Percentiles rank a stretch among this genome's conserved stretches.
These are phyloP conservation scores for Ophiognomonia clavigignenti-juglandacearum DNA, from an alignment of 2,329 filamentous ascomycete genomes.

Conservation along the genomic window DNA sequence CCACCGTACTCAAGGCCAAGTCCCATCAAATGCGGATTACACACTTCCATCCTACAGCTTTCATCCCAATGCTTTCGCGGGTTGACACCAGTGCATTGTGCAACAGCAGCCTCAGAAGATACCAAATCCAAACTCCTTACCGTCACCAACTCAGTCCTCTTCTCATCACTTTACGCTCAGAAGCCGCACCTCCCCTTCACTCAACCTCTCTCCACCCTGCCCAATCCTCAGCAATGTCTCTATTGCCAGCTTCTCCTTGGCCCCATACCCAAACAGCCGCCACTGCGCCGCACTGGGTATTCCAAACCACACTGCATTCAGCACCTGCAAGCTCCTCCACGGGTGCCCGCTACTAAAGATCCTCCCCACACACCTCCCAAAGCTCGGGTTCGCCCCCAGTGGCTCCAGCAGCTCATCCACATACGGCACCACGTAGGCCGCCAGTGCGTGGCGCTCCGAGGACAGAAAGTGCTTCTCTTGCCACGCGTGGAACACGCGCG, in stretches of 20 bases:
- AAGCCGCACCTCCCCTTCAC: constrained; percentile 2
- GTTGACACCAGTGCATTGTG: too few relatives aligned
- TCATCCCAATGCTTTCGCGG: too few relatives aligned
- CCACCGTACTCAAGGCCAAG: too few relatives aligned
- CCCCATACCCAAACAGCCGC: constrained; percentile 28
- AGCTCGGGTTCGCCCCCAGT: constrained; percentile 27
- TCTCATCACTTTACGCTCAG: neutral
- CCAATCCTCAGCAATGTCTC: constrained; percentile 28
- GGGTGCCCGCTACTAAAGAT: constrained; percentile 24
- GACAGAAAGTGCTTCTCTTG: constrained; percentile 24
- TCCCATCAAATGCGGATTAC: too few relatives aligned
- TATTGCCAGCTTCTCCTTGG: constrained; percentile 23
- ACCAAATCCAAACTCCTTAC: too few relatives aligned
- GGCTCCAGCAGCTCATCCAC: constrained; percentile 28
- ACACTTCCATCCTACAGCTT: too few relatives aligned
- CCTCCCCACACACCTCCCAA: constrained; percentile 22
- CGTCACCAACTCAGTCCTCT: neutral
- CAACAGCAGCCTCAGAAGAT: too few relatives aligned
- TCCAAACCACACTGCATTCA: constrained; percentile 31
- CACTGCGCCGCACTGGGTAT: constrained; percentile 31
- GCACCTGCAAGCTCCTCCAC: constrained; percentile 21
- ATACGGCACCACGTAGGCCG: constrained; percentile 25
- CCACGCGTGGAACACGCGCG: constrained; percentile 22
- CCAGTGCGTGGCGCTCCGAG: constrained; percentile 27
- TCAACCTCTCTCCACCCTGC: constrained; percentile 8